Percentiles rank a stretch among this genome's conserved stretches.
These are phyloP conservation scores for Aurantiochytrium sp. DNA, from an alignment of 108 stramenopile genomes.

Conservation along the genomic window DNA sequence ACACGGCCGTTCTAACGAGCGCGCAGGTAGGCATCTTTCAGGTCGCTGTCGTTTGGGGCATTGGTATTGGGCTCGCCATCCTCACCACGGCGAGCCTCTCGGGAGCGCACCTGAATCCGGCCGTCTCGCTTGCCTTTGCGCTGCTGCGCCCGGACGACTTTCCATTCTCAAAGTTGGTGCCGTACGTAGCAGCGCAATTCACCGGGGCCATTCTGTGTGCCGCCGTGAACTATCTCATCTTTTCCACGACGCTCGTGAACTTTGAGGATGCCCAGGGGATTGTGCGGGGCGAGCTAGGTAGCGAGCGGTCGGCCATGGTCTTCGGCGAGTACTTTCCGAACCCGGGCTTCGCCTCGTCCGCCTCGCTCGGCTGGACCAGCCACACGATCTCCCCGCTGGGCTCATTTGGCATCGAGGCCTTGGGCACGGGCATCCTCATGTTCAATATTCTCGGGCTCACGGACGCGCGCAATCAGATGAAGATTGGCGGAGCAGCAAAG, in stretches of 20 bases:
- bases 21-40: conserved; percentile 53
- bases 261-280: no score
- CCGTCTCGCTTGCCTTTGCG: conserved; percentile 52
- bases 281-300: no score
- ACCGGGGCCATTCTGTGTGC: no score
- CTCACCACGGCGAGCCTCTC: conserved; percentile 42
- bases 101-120: conserved; percentile 55
- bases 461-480: neutral
- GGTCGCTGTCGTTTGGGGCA: conserved; percentile 23
- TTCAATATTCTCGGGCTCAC: neutral
- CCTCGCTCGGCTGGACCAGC: neutral
- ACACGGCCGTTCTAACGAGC: conserved; percentile 48
- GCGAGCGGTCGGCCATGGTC: neutral
- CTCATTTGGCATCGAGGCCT: conserved; percentile 40
- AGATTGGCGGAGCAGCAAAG: neutral
- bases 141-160: conserved; percentile 28
- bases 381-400: neutral
- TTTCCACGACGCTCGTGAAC: no score
- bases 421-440: neutral
- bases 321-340: conserved; percentile 3
- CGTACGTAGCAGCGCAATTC: no score
- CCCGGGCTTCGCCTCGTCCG: neutral
- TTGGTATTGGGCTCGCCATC: conserved; percentile 29
- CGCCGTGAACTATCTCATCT: no score
- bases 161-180: no score